Evolutionary conservation across 345 rosid species (phyloP).

Genomic region (Anacardium occidentale): DNA sequence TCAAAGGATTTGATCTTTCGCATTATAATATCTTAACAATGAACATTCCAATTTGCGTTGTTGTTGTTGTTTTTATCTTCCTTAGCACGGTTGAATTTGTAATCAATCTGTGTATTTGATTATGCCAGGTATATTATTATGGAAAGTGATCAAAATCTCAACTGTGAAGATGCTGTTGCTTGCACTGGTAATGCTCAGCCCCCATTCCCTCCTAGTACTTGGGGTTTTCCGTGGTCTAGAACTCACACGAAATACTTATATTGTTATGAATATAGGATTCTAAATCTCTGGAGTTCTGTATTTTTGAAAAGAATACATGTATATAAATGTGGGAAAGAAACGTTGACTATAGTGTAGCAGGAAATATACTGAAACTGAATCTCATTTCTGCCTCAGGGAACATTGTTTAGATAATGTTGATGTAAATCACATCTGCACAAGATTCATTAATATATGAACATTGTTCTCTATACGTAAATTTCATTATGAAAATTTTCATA

Average conservation of each 20-base stretch:
- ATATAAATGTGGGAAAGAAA: not conserved
- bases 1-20: not conserved
- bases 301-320: not conserved
- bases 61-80: not conserved
- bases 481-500: too few relatives aligned
- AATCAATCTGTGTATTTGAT: conserved; percentile 6
- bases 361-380: not conserved
- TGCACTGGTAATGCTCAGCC: not conserved
- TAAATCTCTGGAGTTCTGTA: not conserved
- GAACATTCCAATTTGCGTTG: not conserved
- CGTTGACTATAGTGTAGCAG: not conserved
- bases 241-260: not conserved
- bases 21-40: not conserved
- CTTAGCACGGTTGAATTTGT: not conserved
- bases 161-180: not conserved
- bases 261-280: not conserved
- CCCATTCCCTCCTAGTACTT: too few relatives aligned
- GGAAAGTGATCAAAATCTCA: conserved; percentile 25
- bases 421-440: not conserved
- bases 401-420: not conserved
- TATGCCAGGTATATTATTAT: conserved; percentile 34
- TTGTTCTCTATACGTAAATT: too few relatives aligned
- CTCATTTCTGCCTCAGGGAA: not conserved
- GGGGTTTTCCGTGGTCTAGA: not conserved
- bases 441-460: too few relatives aligned